Conservation (phyloP, 169 alveolate species). For the Blepharisma undulans region DNA sequence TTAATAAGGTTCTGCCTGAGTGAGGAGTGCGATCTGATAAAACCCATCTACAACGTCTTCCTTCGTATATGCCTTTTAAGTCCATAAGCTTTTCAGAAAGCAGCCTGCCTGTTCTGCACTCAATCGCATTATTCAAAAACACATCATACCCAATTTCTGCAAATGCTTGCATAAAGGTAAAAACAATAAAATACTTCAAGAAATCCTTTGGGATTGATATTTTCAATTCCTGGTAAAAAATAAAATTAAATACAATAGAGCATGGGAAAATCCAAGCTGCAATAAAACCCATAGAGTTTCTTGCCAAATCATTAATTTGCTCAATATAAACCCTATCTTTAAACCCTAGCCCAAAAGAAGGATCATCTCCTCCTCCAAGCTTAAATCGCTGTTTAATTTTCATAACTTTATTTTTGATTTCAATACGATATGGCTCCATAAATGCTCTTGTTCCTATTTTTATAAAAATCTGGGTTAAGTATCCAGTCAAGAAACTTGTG, state of each 20-base stretch:
- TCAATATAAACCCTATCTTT: constrained; percentile 21
- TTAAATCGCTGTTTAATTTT: not conserved
- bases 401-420: not conserved
- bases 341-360: not conserved
- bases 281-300: not conserved
- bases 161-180: constrained; percentile 16
- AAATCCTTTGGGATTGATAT: not conserved
- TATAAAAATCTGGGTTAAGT: not conserved
- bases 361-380: not conserved
- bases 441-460: constrained; percentile 23
- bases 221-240: constrained; percentile 23
- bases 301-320: constrained; percentile 9
- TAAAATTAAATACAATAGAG: constrained; percentile 2
- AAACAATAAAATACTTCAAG: constrained; percentile 5
- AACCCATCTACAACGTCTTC: constrained; percentile 12
- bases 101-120: constrained; percentile 15
- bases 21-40: not conserved
- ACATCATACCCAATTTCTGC: constrained; percentile 16
- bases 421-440: constrained; percentile 9
- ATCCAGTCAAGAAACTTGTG: constrained; percentile 20
- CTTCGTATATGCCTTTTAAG: not conserved
- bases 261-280: constrained; percentile 10
- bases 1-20: not conserved
- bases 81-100: constrained; percentile 13
- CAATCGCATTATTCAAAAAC: constrained; percentile 31